These are phyloP conservation scores for Raddia distichophylla DNA, from an alignment of 176 grass and related monocot species.

Conservation along the genomic window DNA sequence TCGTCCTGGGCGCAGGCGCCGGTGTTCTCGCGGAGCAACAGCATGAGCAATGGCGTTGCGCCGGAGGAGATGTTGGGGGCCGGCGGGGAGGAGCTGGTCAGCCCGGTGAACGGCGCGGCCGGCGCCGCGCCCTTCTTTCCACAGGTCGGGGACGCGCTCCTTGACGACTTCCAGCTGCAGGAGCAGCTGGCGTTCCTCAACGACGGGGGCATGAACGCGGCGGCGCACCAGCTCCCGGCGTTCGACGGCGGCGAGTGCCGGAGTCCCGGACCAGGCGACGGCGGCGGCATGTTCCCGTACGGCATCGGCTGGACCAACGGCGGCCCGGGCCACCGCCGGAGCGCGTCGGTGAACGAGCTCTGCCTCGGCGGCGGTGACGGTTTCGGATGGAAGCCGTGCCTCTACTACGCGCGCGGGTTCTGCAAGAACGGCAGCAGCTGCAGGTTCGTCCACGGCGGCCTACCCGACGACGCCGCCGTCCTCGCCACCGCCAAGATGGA, in stretches of 20 bases:
- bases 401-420: constrained; percentile 86
- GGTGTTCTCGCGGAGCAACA: constrained; percentile 66
- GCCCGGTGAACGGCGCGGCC: constrained; percentile 37
- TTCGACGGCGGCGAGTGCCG: constrained; percentile 52
- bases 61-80: constrained; percentile 41
- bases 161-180: constrained; percentile 75
- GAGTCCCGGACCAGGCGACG: constrained; percentile 43
- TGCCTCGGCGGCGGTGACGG: constrained; percentile 52
- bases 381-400: constrained; percentile 81
- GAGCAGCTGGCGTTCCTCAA: constrained; percentile 81
- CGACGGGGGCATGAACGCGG: constrained; percentile 48
- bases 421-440: constrained; percentile 93
- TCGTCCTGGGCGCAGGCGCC: constrained; percentile 63
- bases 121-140: constrained; percentile 51
- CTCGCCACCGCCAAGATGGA: constrained; percentile 48
- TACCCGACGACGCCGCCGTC: constrained; percentile 54
- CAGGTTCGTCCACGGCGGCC: constrained; percentile 75
- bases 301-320: constrained; percentile 48
- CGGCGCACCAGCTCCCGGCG: neutral
- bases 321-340: constrained; percentile 60
- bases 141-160: constrained; percentile 15
- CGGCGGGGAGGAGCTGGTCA: constrained; percentile 63
- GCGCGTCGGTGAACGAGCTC: constrained; percentile 66
- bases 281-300: constrained; percentile 46
- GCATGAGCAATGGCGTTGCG: constrained; percentile 39